A percentile compares a stretch with the other conserved stretches of the same genome.
Evolutionary conservation across 2,329 filamentous ascomycete genomes (phyloP).

Genomic region (Monilinia fructicola): DNA sequence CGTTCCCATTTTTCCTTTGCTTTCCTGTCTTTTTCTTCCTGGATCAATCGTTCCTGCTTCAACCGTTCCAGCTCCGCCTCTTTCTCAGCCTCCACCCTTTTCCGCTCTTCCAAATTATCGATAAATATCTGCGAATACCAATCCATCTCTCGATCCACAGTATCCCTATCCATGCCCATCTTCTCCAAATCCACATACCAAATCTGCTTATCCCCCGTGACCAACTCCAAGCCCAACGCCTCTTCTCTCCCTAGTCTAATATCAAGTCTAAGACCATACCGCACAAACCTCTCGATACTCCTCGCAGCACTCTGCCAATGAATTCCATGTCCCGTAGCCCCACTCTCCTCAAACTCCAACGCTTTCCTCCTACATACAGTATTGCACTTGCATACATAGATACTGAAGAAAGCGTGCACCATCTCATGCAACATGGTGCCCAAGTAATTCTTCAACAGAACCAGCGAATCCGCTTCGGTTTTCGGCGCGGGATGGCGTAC

Average conservation of each 20-base stretch:
- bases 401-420: slow-evolving; percentile 22
- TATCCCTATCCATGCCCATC: background rate
- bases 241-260: slow-evolving; percentile 20
- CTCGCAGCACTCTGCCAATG: slow-evolving; percentile 6
- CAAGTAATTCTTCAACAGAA: slow-evolving; percentile 10
- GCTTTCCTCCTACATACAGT: background rate
- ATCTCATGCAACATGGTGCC: slow-evolving; percentile 23
- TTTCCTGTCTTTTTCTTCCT: background rate
- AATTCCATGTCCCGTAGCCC: slow-evolving; percentile 14
- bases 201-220: slow-evolving; percentile 3
- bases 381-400: slow-evolving; percentile 23
- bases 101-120: background rate
- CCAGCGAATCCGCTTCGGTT: background rate
- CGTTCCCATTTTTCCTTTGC: background rate
- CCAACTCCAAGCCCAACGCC: slow-evolving; percentile 13
- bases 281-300: slow-evolving; percentile 7
- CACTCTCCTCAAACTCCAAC: slow-evolving; percentile 11
- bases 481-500: background rate
- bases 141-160: slow-evolving; percentile 22
- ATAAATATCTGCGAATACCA: slow-evolving; percentile 4
- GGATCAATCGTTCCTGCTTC: background rate
- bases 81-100: background rate
- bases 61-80: background rate
- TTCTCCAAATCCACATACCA: slow-evolving; percentile 19
- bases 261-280: slow-evolving; percentile 7